Evolutionary conservation across 139 green algal species (phyloP).

Genomic region (Closterium sp.): DNA sequence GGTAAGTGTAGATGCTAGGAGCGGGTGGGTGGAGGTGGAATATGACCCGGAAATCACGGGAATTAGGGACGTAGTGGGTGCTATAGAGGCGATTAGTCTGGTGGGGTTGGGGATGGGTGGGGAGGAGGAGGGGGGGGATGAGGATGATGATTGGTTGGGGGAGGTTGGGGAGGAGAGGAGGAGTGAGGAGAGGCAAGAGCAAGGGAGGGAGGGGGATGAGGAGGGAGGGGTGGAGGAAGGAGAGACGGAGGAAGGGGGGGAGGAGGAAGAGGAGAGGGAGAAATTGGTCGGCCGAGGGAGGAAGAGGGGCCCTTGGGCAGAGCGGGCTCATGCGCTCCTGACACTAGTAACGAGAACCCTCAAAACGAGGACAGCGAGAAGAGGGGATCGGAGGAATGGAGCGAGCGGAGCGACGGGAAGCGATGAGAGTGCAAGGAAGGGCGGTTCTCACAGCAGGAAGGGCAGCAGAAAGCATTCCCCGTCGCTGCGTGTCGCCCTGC

Average conservation of each 20-base stretch:
- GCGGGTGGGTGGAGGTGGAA: conserved; percentile 50
- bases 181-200: not conserved
- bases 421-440: not conserved
- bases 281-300: not conserved
- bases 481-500: not conserved
- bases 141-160: not conserved
- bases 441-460: too few relatives aligned
- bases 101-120: not conserved
- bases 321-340: not conserved
- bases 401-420: conserved; percentile 26
- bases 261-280: not conserved
- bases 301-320: not conserved
- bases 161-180: not conserved
- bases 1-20: conserved; percentile 3
- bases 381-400: not conserved
- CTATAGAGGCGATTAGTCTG: conserved; percentile 51
- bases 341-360: not conserved
- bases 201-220: not conserved
- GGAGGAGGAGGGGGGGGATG: conserved; percentile 19
- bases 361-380: not conserved
- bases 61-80: conserved; percentile 69
- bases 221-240: not conserved
- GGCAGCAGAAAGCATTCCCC: not conserved
- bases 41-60: conserved; percentile 68
- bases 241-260: not conserved